A percentile compares a stretch with the other conserved stretches of the same genome.
Evolutionary conservation across 2,329 filamentous ascomycete species (phyloP).

Genomic region (Tricladium varicosporioides): DNA sequence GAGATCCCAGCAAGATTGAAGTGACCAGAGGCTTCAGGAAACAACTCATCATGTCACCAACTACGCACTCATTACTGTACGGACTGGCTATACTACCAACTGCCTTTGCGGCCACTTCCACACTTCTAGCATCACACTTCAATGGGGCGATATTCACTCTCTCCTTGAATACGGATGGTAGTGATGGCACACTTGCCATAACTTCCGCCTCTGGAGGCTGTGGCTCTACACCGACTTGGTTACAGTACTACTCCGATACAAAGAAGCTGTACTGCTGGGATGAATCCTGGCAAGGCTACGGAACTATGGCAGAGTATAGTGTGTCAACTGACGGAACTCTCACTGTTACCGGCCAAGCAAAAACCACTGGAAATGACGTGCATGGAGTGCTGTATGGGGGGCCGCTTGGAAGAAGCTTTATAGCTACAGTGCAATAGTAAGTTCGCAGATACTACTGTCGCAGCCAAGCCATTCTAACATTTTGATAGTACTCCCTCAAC

Average conservation of each 20-base stretch:
- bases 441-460: slow-evolving; percentile 1
- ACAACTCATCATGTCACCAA: slow-evolving; percentile 6
- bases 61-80: background rate
- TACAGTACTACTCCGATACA: slow-evolving; percentile 40
- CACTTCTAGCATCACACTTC: slow-evolving; percentile 35
- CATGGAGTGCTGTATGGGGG: slow-evolving; percentile 16
- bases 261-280: slow-evolving; percentile 45
- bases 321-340: slow-evolving; percentile 36
- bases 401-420: slow-evolving; percentile 15
- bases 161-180: slow-evolving; percentile 25
- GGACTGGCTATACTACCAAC: slow-evolving; percentile 7
- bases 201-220: slow-evolving; percentile 30
- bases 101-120: slow-evolving; percentile 8
- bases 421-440: slow-evolving; percentile 22
- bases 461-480: background rate
- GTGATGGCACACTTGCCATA: slow-evolving; percentile 9
- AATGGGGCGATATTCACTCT: slow-evolving; percentile 42
- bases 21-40: background rate
- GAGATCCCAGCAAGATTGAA: background rate
- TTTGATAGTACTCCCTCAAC: slow-evolving; percentile 12
- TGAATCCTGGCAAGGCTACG: slow-evolving; percentile 34
- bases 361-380: slow-evolving; percentile 15
- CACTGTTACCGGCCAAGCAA: slow-evolving; percentile 32
- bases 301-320: slow-evolving; percentile 34
- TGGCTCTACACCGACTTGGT: slow-evolving; percentile 42